These are phyloP conservation scores for Boletus tomentosulus DNA, from an alignment of 768 basidiomycete species.

Conservation along the genomic window DNA sequence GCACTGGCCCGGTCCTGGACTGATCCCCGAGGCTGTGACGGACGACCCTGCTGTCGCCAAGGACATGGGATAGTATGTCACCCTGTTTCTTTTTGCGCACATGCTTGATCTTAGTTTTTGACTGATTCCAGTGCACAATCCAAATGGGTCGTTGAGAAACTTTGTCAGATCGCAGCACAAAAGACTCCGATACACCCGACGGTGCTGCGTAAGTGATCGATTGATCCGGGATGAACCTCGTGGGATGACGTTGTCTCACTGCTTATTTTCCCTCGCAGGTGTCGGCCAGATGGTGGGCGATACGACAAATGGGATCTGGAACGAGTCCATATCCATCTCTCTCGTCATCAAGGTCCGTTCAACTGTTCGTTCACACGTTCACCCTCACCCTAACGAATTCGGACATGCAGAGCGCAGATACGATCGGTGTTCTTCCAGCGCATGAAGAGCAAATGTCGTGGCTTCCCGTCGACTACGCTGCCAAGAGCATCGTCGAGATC, in stretches of 20 bases:
- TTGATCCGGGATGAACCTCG: neutral
- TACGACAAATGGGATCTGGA: constrained; percentile 46
- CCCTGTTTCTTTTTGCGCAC: neutral
- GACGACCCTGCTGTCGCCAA: constrained; percentile 26
- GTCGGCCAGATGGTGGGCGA: constrained; percentile 59
- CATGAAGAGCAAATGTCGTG: constrained; percentile 36
- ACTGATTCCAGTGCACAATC: constrained; percentile 22
- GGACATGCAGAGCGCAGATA: constrained; percentile 33
- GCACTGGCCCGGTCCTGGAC: constrained; percentile 17
- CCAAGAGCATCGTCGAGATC: constrained; percentile 44
- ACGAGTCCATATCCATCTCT: constrained; percentile 42
- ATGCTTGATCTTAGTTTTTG: no score
- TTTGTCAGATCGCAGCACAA: constrained; percentile 41
- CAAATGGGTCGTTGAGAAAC: constrained; percentile 55
- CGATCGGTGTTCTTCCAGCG: constrained; percentile 34
- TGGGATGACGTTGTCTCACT: neutral
- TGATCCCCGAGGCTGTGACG: constrained; percentile 22
- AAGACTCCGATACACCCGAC: constrained; percentile 19
- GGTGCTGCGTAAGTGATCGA: constrained; percentile 17
- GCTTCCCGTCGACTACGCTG: constrained; percentile 53
- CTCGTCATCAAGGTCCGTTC: constrained; percentile 29
- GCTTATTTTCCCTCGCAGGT: constrained; percentile 22
- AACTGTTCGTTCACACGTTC: neutral
- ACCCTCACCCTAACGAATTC: neutral
- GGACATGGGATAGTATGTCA: constrained; percentile 32